These are phyloP conservation scores for Rhodotorula diobovata DNA, from an alignment of 768 basidiomycete genomes.

Conservation along the genomic window DNA sequence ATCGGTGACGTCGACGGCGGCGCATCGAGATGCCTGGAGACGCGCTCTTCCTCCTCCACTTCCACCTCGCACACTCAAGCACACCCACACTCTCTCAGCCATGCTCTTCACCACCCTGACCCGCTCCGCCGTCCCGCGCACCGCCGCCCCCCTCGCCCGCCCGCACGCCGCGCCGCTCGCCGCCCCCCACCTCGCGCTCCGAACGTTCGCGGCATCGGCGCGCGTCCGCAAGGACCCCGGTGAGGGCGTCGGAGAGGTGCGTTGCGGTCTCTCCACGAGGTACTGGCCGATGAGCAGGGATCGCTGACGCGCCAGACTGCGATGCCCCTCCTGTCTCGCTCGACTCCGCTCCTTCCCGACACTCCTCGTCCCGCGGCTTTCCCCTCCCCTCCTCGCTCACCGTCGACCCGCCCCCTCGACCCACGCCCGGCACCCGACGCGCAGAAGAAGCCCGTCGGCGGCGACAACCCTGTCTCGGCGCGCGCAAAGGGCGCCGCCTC, in stretches of 20 bases:
- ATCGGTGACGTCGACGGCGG: too few species aligned
- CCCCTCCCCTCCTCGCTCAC: background rate
- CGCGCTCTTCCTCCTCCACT: background rate
- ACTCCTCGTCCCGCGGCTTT: background rate
- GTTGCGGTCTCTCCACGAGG: too few species aligned
- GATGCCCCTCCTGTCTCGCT: too few species aligned
- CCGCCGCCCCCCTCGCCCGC: too few species aligned
- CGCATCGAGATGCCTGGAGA: too few species aligned
- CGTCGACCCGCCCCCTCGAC: background rate
- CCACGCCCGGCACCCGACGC: background rate
- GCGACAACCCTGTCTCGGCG: slow-evolving; percentile 7
- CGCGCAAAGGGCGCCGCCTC: slow-evolving; percentile 8
- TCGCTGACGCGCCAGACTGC: background rate
- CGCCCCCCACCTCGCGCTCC: background rate
- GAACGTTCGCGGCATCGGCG: background rate
- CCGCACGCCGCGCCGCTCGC: too few species aligned
- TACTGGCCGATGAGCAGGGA: accelerated
- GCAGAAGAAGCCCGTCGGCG: slow-evolving; percentile 17
- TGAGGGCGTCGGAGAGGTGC: slow-evolving; percentile 7
- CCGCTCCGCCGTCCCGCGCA: too few species aligned
- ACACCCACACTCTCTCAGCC: background rate
- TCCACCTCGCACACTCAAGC: too few species aligned
- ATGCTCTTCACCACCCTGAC: background rate
- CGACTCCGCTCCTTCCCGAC: background rate
- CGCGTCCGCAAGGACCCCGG: background rate